Base-by-base conservation (phyloP, 1,139 yeast genomes). In the Hansenula lynferdii region DNA sequence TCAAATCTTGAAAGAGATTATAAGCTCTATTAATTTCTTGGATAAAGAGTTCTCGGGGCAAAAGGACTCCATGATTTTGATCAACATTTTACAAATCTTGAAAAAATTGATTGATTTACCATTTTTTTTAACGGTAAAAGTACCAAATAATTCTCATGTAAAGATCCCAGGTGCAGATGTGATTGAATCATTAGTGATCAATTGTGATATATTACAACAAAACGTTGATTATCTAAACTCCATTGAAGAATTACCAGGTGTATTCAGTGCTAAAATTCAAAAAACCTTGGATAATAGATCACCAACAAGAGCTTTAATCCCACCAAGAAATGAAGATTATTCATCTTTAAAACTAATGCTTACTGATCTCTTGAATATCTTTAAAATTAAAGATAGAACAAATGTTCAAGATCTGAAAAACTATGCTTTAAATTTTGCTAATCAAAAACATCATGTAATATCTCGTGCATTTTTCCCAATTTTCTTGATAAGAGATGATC, bases 391-490 rank as follows among this genome's bases (percentile, higher is more conserved):
- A 28, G 42, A 52, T 4, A 67, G 71, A 18, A 47, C 69, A 26
- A 54, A 45, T 15, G 49, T 46, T 44, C 35, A 49, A 12, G 67
- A 64, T 36, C 43, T 57, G 6, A 39, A 55, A 7, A 56, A 54
- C 24, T 62, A 57, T 44, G 57, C 62, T 1, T 38, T 43, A 17
- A 54, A 54, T 37, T 63, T 65, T 44, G 57, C 61, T 33, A 51
- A 57, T 31, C 39, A 49, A 6, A 36, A 48, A 7, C 66, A 63
- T 35, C 78, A 77, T 50, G 80, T 77, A 2, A 56, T 83, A 17
- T 68, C 80, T 1, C 65, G 90, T 42, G 84, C 85, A 2, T 51
- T 79, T 18, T 72, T 80, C 49, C 85, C 82, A 42, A 58, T 80
- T 26, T 79, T 72, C 50, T 61, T 81, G 20, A 63, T 82, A 6